Percentiles rank a stretch among this genome's conserved stretches.
Conservation (phyloP, 2,329 filamentous ascomycete genomes). For the Ascochyta viciae-villosae region DNA sequence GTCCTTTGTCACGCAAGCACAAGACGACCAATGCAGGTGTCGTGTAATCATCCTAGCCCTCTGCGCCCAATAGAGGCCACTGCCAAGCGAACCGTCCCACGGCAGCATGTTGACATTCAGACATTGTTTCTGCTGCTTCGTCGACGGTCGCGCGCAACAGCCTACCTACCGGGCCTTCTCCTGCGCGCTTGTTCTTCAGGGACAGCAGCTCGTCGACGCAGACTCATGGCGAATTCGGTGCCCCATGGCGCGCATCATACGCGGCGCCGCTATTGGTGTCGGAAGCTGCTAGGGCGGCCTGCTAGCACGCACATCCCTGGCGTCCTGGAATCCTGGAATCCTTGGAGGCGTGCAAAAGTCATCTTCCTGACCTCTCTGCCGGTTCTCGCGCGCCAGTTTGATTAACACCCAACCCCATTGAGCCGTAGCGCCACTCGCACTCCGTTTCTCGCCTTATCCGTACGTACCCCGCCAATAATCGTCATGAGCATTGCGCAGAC, state of each 20-base stretch:
- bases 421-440: constrained; percentile 19
- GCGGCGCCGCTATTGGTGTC: constrained; percentile 12
- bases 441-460: constrained; percentile 22
- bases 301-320: constrained; percentile 17
- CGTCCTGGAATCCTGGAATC: no score
- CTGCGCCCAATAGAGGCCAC: constrained; percentile 29
- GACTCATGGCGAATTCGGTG: not conserved
- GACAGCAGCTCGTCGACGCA: constrained; percentile 14
- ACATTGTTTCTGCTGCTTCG: constrained; percentile 9
- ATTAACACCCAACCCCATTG: constrained; percentile 27
- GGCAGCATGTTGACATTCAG: constrained; percentile 11
- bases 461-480: constrained; percentile 20
- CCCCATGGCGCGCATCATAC: constrained; percentile 13
- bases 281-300: constrained; percentile 10
- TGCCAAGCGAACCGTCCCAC: constrained; percentile 32
- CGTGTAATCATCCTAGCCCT: constrained; percentile 24
- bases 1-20: constrained; percentile 23
- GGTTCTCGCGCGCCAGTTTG: constrained; percentile 33
- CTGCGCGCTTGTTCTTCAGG: constrained; percentile 14
- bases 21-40: constrained; percentile 18
- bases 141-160: not conserved
- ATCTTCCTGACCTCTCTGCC: constrained; percentile 31
- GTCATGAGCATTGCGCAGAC: constrained; percentile 7
- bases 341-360: constrained; percentile 2
- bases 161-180: constrained; percentile 16